phyloP scores from a whole-genome alignment of 1,139 yeast genomes.

The Lodderomyces oxycetoniae region DNA sequence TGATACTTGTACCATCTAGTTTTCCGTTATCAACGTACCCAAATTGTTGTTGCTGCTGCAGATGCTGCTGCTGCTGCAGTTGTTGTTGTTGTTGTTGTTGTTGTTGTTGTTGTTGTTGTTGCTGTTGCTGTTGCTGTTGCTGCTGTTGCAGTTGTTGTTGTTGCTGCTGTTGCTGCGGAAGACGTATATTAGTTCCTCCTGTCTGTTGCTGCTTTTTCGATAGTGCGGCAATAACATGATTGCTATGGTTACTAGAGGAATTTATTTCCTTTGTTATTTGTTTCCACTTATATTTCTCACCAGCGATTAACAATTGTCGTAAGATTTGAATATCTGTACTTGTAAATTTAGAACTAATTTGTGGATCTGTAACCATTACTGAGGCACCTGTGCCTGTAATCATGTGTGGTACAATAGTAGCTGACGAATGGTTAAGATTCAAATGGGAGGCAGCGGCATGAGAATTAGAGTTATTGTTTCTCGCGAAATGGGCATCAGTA shows the following conservation, averaged over 20 bases:
- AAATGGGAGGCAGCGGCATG: no score
- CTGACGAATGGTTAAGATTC: no score
- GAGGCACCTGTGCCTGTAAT: conserved; percentile 15
- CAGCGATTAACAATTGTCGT: conserved; percentile 35
- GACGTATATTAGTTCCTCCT: neutral
- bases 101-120: conserved; percentile 5
- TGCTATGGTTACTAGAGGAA: conserved; percentile 13
- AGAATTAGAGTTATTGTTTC: conserved; percentile 3
- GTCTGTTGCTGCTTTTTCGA: conserved; percentile 3
- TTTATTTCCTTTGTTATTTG: conserved; percentile 44
- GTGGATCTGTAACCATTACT: conserved; percentile 11
- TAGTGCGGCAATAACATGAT: conserved; percentile 18
- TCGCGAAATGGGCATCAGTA: conserved; percentile 2
- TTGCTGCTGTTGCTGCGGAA: conserved; percentile 4
- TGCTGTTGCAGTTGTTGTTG: conserved; percentile 8
- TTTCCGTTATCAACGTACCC: conserved; percentile 1
- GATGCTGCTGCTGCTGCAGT: no score
- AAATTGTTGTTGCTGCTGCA: conserved; percentile 4
- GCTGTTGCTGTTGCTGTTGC: conserved; percentile 2
- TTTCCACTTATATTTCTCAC: conserved; percentile 46
- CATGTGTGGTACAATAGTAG: conserved; percentile 6
- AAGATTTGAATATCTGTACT: conserved; percentile 38
- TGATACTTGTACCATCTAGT: neutral
- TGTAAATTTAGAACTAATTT: conserved; percentile 24
- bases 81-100: conserved; percentile 3